Evolutionary conservation across 768 basidiomycete species (phyloP).

Genomic region (Podaxis sp.): DNA sequence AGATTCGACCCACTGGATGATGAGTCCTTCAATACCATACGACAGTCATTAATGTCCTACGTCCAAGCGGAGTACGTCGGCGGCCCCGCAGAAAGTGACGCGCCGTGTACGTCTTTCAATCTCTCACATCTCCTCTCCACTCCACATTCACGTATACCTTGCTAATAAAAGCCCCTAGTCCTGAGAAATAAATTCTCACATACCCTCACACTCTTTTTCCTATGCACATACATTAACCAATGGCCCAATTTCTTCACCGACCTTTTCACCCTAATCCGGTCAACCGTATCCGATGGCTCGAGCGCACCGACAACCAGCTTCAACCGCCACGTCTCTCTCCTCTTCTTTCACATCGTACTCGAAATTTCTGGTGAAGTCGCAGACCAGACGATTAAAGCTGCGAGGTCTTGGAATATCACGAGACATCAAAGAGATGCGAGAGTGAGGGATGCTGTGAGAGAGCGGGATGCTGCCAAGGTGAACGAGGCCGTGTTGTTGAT

Average conservation of each 20-base stretch:
- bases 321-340: slow-evolving; percentile 82
- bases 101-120: slow-evolving; percentile 62
- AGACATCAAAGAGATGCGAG: slow-evolving; percentile 80
- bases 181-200: slow-evolving; percentile 95
- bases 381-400: slow-evolving; percentile 90
- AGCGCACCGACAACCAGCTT: slow-evolving; percentile 45
- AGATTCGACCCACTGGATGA: slow-evolving; percentile 70
- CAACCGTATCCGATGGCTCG: slow-evolving; percentile 40
- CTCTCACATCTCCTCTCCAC: slow-evolving; percentile 4
- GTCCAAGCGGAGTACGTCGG: slow-evolving; percentile 86
- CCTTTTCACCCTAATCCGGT: slow-evolving; percentile 68
- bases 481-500: slow-evolving; percentile 87
- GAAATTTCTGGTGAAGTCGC: slow-evolving; percentile 98
- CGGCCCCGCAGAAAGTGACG: slow-evolving; percentile 79
- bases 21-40: slow-evolving; percentile 67
- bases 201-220: slow-evolving; percentile 84
- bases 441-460: slow-evolving; percentile 87
- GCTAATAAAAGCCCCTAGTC: slow-evolving; percentile 42
- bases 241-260: slow-evolving; percentile 86
- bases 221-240: slow-evolving; percentile 81
- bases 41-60: slow-evolving; percentile 76
- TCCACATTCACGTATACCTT: slow-evolving; percentile 3
- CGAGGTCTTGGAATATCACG: slow-evolving; percentile 64
- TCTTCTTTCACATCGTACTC: slow-evolving; percentile 88
- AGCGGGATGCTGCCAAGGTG: slow-evolving; percentile 81